Evolutionary conservation across 176 grass and related monocot genomes (phyloP), one percentile per base, ranked within the genome.

Genomic region (Oryza coarctata): DNA sequence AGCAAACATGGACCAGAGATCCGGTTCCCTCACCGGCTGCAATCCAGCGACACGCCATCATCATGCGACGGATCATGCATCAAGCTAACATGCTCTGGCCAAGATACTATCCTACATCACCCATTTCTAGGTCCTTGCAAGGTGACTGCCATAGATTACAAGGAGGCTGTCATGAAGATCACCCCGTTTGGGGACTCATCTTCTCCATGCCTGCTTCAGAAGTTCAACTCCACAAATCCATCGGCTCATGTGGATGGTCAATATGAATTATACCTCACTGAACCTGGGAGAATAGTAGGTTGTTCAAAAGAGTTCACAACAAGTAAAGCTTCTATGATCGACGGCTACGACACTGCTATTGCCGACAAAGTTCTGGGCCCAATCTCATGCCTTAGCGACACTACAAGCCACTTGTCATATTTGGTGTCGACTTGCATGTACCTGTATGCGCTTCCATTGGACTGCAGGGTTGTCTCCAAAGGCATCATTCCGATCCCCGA

Each of bases 1-100:
- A 84, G 85, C 58, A 3, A 63, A 17, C 25, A 41, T 22, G 91
- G 91, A 9, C 84, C 81, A 0, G 73, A 93, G 81, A 86, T 95
- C 12, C 74, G 90, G 64, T 92, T 68, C 18, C 90, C 90, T 0
- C 78, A 85, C 49, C 77, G 63, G 8, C 82, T 90, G 15, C 20
- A 60, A 66, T 78, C 52, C 31, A 81, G 70, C 45, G 65, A 70
- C 57, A 58, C 43, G 14, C 32, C 78, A 3, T 12, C 70, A 52
- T 38, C 30, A 44, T 90, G 90, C 2, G 75, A 84, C 18, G 12
- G 9, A 6, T 65, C 28, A 8, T 77, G 87, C 64, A 36, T 81
- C 64, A 49, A 76, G 22, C n/a, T 95, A 40, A 79, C 66, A 28
- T 95, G 93, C 49, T 90, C 45, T 4, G 65, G 78, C 17, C 12